These are phyloP conservation scores for Tylopilus balloui DNA, from an alignment of 768 basidiomycete species.

Conservation along the genomic window DNA sequence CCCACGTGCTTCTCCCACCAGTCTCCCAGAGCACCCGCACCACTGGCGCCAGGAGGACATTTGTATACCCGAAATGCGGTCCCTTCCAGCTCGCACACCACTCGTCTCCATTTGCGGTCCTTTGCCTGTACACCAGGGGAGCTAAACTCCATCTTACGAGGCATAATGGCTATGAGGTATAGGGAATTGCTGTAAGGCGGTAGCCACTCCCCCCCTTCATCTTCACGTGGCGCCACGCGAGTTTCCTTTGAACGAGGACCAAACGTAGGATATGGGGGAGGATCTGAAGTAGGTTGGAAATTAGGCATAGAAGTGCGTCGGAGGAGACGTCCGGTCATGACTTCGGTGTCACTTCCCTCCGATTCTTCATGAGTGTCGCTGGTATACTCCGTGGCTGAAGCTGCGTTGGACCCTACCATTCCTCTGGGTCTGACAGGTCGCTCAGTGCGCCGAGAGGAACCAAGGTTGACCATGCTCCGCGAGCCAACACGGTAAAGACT, in stretches of 20 bases:
- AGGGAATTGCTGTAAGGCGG: slow-evolving; percentile 81
- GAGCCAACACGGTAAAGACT: slow-evolving; percentile 57
- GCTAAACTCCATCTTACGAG: slow-evolving; percentile 90
- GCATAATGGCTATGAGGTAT: slow-evolving; percentile 75
- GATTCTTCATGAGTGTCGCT: slow-evolving; percentile 13
- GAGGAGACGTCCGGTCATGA: slow-evolving; percentile 39
- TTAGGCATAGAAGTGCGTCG: slow-evolving; percentile 71
- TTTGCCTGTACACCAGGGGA: slow-evolving; percentile 80
- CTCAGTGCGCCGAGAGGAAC: slow-evolving; percentile 30
- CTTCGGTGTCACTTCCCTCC: slow-evolving; percentile 22
- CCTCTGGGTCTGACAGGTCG: slow-evolving; percentile 19
- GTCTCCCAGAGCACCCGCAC: slow-evolving; percentile 53
- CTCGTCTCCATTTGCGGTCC: slow-evolving; percentile 89
- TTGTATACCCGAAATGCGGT: slow-evolving; percentile 81
- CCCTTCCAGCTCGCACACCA: slow-evolving; percentile 87
- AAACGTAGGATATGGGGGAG: slow-evolving; percentile 66
- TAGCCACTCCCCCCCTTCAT: slow-evolving; percentile 79
- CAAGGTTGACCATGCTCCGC: slow-evolving; percentile 59
- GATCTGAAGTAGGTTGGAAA: slow-evolving; percentile 51
- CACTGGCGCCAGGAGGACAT: slow-evolving; percentile 39
- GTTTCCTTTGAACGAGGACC: slow-evolving; percentile 24
- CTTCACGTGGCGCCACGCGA: slow-evolving; percentile 48
- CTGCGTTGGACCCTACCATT: slow-evolving; percentile 5
- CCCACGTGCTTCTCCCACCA: slow-evolving; percentile 81
- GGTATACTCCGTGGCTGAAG: slow-evolving; percentile 12